These are phyloP conservation scores for Acanthamoeba sp. DNA, from an alignment of 208 protist species.

Conservation along the genomic window DNA sequence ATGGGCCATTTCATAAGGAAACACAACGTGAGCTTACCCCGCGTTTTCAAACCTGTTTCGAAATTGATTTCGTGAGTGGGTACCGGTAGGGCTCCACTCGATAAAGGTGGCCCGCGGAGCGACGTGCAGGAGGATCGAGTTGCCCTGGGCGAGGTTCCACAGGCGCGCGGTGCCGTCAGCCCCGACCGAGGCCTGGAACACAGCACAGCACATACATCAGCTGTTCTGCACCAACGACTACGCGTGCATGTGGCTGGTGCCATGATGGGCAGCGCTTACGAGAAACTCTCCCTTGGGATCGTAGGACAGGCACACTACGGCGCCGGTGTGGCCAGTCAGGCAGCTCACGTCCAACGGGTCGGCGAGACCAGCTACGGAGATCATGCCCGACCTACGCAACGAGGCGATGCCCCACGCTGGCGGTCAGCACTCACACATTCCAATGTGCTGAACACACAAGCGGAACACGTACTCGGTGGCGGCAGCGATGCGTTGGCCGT, in stretches of 20 bases:
- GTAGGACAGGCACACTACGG: background rate
- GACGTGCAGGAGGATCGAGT: background rate
- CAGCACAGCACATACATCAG: background rate
- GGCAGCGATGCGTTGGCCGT: background rate
- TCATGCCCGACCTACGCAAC: background rate
- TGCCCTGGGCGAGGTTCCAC: slow-evolving; percentile 24
- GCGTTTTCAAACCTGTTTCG: no score
- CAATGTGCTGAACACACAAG: background rate
- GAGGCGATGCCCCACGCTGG: no score
- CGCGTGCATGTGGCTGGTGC: no score
- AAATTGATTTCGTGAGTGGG: no score
- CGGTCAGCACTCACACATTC: no score
- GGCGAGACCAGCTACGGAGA: background rate
- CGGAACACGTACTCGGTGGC: background rate
- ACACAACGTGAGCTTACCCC: no score
- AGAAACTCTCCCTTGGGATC: slow-evolving; percentile 31
- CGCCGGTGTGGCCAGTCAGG: background rate
- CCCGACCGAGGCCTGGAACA: background rate
- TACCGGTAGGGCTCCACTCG: background rate
- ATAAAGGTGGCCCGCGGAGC: background rate
- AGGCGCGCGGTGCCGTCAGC: background rate
- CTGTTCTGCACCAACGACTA: no score
- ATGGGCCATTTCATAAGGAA: no score
- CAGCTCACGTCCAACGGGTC: background rate
- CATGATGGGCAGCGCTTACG: background rate